phyloP scores from a whole-genome alignment of 1,139 yeast species.

The Candida pseudocylindracea region DNA sequence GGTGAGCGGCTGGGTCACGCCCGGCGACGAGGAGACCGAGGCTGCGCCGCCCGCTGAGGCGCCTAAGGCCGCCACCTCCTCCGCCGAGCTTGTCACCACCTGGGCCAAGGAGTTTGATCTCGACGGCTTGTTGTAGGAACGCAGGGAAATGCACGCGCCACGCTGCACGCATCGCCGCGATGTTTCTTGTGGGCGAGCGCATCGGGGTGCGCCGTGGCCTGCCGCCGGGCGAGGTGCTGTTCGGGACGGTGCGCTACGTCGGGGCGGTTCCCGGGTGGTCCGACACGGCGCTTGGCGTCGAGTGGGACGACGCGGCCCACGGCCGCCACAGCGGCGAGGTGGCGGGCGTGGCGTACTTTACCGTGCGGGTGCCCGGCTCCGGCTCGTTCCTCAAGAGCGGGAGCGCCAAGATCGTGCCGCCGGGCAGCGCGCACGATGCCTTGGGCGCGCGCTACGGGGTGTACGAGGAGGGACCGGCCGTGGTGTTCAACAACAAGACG shows the following conservation, averaged over 20 bases:
- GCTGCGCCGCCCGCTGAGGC: constrained; percentile 10
- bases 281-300: constrained; percentile 44
- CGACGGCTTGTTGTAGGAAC: constrained; percentile 42
- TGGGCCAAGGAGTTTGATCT: constrained; percentile 94
- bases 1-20: constrained; percentile 76
- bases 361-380: constrained; percentile 9
- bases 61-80: constrained; percentile 31
- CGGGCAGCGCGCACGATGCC: constrained; percentile 21
- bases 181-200: constrained; percentile 14
- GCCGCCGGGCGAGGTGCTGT: constrained; percentile 19
- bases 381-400: constrained; percentile 48
- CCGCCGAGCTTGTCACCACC: constrained; percentile 41
- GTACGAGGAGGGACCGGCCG: constrained; percentile 5
- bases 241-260: constrained; percentile 40
- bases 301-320: constrained; percentile 49
- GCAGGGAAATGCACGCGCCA: neutral
- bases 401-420: constrained; percentile 9
- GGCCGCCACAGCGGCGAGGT: constrained; percentile 38
- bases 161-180: no score
- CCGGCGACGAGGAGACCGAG: constrained; percentile 36
- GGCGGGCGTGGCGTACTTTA: constrained; percentile 22
- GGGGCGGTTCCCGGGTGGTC: constrained; percentile 47
- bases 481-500: constrained; percentile 24
- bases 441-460: constrained; percentile 21
- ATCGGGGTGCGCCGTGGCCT: constrained; percentile 8